A percentile compares a stretch with the other conserved stretches of the same genome.
Evolutionary conservation across 2,329 filamentous ascomycete species (phyloP).

Genomic region (Verticillium nubilum): DNA sequence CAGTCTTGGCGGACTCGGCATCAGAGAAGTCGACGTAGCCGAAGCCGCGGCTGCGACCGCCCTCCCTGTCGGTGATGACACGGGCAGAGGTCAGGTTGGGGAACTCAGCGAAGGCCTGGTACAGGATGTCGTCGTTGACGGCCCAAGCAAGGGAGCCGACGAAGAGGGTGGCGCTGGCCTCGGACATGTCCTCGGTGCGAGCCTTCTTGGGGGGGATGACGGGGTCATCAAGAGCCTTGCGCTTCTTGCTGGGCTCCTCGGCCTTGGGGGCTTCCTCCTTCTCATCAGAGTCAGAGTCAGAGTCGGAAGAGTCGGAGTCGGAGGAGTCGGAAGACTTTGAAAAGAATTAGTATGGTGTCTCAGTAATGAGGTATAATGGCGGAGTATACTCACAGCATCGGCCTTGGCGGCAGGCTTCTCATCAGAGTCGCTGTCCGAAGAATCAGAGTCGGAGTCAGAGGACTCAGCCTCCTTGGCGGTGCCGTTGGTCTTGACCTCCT

Average conservation of each 20-base stretch:
- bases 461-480: constrained; percentile 21
- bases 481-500: constrained; percentile 27
- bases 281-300: constrained; percentile 25
- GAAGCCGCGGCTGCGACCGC: constrained; percentile 83
- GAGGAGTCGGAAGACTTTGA: constrained; percentile 20
- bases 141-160: constrained; percentile 89
- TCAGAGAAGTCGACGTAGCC: constrained; percentile 85
- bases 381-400: constrained; percentile 9
- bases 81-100: constrained; percentile 68
- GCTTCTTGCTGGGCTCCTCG: constrained; percentile 56
- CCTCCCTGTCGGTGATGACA: constrained; percentile 77
- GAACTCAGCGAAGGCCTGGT: constrained; percentile 74
- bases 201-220: constrained; percentile 55
- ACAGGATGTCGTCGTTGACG: constrained; percentile 77
- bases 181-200: constrained; percentile 51
- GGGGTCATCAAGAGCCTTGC: constrained; percentile 54
- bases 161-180: constrained; percentile 66
- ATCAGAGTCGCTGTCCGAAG: constrained; percentile 25
- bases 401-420: constrained; percentile 13
- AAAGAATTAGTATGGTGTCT: neutral
- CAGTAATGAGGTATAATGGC: neutral
- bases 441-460: constrained; percentile 25
- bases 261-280: constrained; percentile 23
- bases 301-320: constrained; percentile 26
- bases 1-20: constrained; percentile 62